Percentiles rank a stretch among this genome's conserved stretches.
Evolutionary conservation across 2,329 filamentous ascomycete species (phyloP).

Genomic region (Zarea fungicola): DNA sequence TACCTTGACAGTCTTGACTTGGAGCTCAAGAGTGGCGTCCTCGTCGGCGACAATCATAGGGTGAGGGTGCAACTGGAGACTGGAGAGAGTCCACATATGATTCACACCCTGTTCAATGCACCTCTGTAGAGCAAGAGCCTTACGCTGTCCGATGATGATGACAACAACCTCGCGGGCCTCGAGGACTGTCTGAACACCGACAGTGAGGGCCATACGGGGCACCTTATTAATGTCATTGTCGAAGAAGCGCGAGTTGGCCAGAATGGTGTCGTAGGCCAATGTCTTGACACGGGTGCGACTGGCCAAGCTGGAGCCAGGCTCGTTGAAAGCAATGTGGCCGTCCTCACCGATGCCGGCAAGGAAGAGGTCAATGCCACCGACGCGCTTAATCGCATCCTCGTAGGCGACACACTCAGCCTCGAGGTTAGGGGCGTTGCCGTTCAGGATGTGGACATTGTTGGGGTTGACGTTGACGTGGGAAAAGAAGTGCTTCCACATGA

Average conservation of each 20-base stretch:
- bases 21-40: constrained; percentile 67
- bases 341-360: constrained; percentile 81
- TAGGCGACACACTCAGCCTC: constrained; percentile 74
- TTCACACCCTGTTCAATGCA: constrained; percentile 79
- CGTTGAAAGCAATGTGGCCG: constrained; percentile 87
- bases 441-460: constrained; percentile 76
- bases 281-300: constrained; percentile 82
- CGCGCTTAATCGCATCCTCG: constrained; percentile 68
- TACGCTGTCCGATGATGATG: constrained; percentile 77
- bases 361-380: constrained; percentile 79
- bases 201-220: constrained; percentile 76
- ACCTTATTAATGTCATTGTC: constrained; percentile 67
- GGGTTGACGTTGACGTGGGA: constrained; percentile 77
- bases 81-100: constrained; percentile 87
- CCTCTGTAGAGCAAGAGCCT: constrained; percentile 71
- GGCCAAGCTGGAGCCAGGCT: constrained; percentile 73
- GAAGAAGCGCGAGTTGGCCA: constrained; percentile 83
- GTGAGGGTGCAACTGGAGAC: constrained; percentile 73
- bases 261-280: constrained; percentile 77
- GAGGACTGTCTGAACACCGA: constrained; percentile 77
- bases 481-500: constrained; percentile 93
- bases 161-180: constrained; percentile 78
- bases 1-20: constrained; percentile 67
- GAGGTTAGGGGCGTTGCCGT: constrained; percentile 72
- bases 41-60: constrained; percentile 81